Base-by-base conservation (phyloP, 2,329 filamentous ascomycete genomes). In the Gaeumannomyces tritici region DNA sequence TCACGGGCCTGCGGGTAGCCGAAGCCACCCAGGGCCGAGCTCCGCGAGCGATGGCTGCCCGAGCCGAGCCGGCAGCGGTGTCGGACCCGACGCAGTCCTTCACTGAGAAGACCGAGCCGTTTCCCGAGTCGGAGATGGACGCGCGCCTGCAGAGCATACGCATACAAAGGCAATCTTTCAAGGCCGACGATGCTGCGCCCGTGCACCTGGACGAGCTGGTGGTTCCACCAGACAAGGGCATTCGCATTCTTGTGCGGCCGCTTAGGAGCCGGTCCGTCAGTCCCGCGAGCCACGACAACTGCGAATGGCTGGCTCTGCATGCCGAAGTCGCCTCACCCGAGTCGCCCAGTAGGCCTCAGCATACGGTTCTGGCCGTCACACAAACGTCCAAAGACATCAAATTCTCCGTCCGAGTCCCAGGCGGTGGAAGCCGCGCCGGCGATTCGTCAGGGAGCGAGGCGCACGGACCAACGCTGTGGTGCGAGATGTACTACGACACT, bases 381-480 rank as follows among this genome's bases (percentile, higher is more conserved):
- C 83, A 86, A 74, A 85, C 83, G 6, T 76, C 79, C 64, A 79
- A 79, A 68, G 82, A 85, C 70, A 83, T 84, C 76, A 85, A 83
- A 65, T 85, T 85, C 68, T 81, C 80, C 54, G 81, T 85, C 64
- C 76, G 79, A 60, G 82, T 85, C 63, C 83, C 82, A 5, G 76
- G 77, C 21, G 78, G 80, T 62, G 33, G 74, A 55, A 54, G 59
- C 24, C 47, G 59, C 21, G 15, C 59, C 15, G 35, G 26, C 18
- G 42, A 51, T n/a, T 11, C 29, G 27, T 54, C 18, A 4, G 60
- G 60, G 15, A 28, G 73, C 60, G 75, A 76, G 57, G 73, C 71
- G 11, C 70, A 74, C 9, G 73, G 79, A 21, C 80, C 81, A 21
- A 77, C 79, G 5, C 67, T 85, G n/a, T 84, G 80, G 80, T 85